These are phyloP conservation scores for Firmiana major DNA, from an alignment of 345 rosid species.

Conservation along the genomic window DNA sequence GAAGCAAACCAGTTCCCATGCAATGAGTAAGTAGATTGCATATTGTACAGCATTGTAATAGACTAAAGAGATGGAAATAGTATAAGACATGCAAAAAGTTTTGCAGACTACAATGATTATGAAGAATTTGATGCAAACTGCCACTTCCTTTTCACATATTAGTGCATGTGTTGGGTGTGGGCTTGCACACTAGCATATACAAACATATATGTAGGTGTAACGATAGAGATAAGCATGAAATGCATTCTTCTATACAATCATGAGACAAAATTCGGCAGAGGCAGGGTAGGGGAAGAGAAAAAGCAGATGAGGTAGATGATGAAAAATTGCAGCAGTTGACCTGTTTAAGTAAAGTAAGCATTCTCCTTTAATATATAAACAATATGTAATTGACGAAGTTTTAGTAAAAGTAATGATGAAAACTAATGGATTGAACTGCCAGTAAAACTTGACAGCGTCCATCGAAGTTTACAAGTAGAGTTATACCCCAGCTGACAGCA, in stretches of 20 bases:
- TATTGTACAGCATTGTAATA: neutral
- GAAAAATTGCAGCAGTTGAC: neutral
- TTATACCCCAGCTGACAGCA: conserved; percentile 99
- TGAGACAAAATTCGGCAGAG: neutral
- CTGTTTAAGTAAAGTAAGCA: neutral
- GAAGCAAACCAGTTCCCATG: neutral
- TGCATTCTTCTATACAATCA: neutral
- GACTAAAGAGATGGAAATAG: neutral
- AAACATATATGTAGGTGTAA: neutral
- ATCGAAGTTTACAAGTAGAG: neutral
- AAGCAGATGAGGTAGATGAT: conserved; percentile 2
- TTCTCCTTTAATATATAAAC: neutral
- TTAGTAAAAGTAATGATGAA: neutral
- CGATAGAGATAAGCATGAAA: neutral
- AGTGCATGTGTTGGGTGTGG: neutral
- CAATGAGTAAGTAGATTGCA: neutral
- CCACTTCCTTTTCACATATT: neutral
- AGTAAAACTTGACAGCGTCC: neutral
- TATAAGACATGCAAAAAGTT: neutral
- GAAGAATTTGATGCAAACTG: neutral
- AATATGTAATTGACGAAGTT: neutral
- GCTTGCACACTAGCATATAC: neutral
- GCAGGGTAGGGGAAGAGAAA: neutral
- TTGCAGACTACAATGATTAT: neutral
- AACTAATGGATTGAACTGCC: neutral